Evolutionary conservation across 2,329 filamentous ascomycete species (phyloP), one percentile per base, ranked within the genome.

Genomic region (Alternaria conjuncta): DNA sequence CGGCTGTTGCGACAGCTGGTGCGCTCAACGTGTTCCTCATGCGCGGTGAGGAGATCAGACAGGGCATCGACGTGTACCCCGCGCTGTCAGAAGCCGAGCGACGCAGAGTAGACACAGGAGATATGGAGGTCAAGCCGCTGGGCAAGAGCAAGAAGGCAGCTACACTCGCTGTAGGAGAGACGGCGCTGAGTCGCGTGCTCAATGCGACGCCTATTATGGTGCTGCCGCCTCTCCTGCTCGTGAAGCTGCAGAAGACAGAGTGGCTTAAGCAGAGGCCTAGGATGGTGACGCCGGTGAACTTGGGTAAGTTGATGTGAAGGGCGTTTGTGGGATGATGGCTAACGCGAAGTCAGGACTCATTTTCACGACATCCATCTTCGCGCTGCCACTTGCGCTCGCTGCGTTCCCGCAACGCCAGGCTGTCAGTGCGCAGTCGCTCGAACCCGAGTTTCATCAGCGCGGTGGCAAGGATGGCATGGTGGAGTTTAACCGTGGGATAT

Each of bases 201-300:
- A 99, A 98, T 81, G 92, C 93, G 64, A 96, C 92, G 12, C 96
- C 96, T 11, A 96, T 99, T 83, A 99, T 99, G 96, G 94, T 97
- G 13, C 85, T 99, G 49, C 96, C 96, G 45, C 93, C 96, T 21
- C 84, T 99, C 77, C 83, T 96, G 23, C 86, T 99, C 58, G 92
- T 98, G 56, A 86, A 89, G 70, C 84, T 99, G 72, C 94, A 99
- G 85, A 87, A 90, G 81, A 92, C 89, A 55, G 86, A 90, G 63
- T 98, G 93, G 93, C 82, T 98, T 72, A 89, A 89, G 82, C 84
- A 85, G 66, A 88, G 92, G 68, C 96, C 95, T 7, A 86, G 90
- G 63, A 84, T 94, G 81, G 91, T 93, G 11, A 83, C 92, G 60
- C 93, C 94, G 1, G 84, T 97, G 49, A 99, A 99, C 81, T 81